These are phyloP conservation scores for Chimonanthus praecox DNA, from an alignment of 164 flowering plant genomes.

Conservation along the genomic window DNA sequence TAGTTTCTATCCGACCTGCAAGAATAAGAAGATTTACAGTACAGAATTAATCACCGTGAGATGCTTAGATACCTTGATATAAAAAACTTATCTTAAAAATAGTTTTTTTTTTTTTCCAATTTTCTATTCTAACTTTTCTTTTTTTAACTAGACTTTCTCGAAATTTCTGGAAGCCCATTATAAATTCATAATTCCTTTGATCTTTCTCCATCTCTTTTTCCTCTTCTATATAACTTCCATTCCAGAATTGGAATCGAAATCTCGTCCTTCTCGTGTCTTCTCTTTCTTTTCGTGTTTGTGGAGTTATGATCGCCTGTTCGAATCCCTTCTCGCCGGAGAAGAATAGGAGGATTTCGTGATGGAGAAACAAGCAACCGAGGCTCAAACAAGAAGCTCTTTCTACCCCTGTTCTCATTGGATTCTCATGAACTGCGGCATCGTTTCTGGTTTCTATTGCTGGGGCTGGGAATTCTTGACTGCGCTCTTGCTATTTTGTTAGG, in stretches of 20 bases:
- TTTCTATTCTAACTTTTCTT: background rate
- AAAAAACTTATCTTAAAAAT: too few relatives aligned
- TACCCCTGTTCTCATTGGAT: background rate
- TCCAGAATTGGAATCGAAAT: background rate
- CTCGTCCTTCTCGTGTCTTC: background rate
- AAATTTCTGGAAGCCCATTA: background rate
- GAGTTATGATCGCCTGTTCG: background rate
- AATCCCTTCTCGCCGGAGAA: background rate
- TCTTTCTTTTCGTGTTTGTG: background rate
- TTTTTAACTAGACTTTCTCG: background rate
- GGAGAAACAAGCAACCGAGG: too few relatives aligned
- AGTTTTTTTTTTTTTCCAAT: too few relatives aligned
- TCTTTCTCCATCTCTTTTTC: too few relatives aligned
- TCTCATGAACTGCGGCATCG: background rate
- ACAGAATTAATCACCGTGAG: too few relatives aligned
- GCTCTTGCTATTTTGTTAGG: constrained; percentile 45
- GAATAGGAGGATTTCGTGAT: background rate
- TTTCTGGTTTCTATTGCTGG: constrained; percentile 9
- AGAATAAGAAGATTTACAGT: too few relatives aligned
- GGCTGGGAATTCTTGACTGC: constrained; percentile 34
- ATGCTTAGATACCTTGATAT: too few relatives aligned
- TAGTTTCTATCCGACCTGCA: too few relatives aligned
- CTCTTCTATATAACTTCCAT: background rate
- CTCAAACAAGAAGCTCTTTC: too few relatives aligned
- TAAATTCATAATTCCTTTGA: too few relatives aligned